Percentiles rank a stretch among this genome's conserved stretches.
phyloP scores from a whole-genome alignment of 2,329 filamentous ascomycete genomes.

The Fusarium praegraminearum region DNA sequence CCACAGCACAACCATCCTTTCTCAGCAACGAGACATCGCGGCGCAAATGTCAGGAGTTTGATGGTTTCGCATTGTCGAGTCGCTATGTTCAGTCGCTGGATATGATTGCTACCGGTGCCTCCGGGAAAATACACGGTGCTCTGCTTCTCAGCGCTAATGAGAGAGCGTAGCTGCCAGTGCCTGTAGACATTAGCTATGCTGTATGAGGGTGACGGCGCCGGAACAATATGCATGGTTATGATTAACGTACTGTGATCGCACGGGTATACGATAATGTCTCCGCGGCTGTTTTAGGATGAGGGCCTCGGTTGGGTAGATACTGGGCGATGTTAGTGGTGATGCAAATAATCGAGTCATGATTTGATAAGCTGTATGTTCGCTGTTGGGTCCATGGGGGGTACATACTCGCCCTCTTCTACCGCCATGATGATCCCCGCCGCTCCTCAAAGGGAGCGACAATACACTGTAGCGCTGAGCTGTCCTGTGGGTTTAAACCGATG shows the following conservation, averaged over 20 bases:
- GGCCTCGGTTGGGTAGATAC: slow-evolving; percentile 73
- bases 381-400: slow-evolving; percentile 21
- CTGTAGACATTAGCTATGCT: slow-evolving; percentile 57
- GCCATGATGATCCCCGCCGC: slow-evolving; percentile 59
- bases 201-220: slow-evolving; percentile 22
- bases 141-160: slow-evolving; percentile 83
- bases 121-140: slow-evolving; percentile 88
- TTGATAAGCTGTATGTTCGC: slow-evolving; percentile 18
- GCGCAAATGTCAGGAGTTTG: slow-evolving; percentile 76
- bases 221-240: slow-evolving; percentile 46
- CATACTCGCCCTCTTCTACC: slow-evolving; percentile 66
- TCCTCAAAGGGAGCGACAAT: slow-evolving; percentile 35
- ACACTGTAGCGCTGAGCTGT: slow-evolving; percentile 18
- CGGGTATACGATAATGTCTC: slow-evolving; percentile 75
- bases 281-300: slow-evolving; percentile 71
- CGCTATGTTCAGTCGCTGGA: slow-evolving; percentile 76
- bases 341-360: slow-evolving; percentile 22
- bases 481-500: slow-evolving; percentile 14
- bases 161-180: slow-evolving; percentile 90
- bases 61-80: slow-evolving; percentile 79
- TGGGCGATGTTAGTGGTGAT: slow-evolving; percentile 50
- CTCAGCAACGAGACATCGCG: slow-evolving; percentile 88
- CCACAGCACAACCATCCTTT: slow-evolving; percentile 92
- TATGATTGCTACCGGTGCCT: slow-evolving; percentile 72
- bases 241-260: slow-evolving; percentile 71